phyloP scores from a whole-genome alignment of 495 filamentous ascomycete genomes.

The Lasiosphaeria hispida region DNA sequence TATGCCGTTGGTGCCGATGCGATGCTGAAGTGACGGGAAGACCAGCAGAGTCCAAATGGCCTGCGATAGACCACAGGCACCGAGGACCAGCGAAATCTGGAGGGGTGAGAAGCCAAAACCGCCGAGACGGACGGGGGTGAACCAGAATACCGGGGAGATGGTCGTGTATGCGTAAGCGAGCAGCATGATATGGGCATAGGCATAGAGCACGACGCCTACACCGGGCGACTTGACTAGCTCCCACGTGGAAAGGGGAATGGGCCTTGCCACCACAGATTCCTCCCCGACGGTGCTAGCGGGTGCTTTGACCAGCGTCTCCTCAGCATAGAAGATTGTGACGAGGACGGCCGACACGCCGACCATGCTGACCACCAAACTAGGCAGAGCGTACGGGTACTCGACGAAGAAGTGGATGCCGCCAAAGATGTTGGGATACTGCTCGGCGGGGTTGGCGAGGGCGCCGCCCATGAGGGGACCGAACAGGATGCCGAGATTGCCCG shows the following conservation, averaged over 20 bases:
- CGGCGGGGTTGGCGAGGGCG: conserved; percentile 57
- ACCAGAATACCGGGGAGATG: conserved; percentile 62
- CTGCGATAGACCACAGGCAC: conserved; percentile 57
- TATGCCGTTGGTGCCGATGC: conserved; percentile 59
- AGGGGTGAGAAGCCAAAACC: conserved; percentile 58
- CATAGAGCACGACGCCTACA: conserved; percentile 58
- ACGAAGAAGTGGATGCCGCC: conserved; percentile 54
- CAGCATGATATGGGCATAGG: conserved; percentile 59
- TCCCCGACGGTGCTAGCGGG: conserved; percentile 8
- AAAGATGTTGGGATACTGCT: conserved; percentile 56
- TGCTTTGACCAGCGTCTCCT: conserved; percentile 50
- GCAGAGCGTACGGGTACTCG: conserved; percentile 62
- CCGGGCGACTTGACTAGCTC: conserved; percentile 59
- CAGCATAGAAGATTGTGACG: conserved; percentile 47
- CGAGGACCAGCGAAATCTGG: conserved; percentile 60
- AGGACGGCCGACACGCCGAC: conserved; percentile 52
- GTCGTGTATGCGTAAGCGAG: conserved; percentile 65
- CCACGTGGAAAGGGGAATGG: conserved; percentile 42
- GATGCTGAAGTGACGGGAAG: conserved; percentile 59
- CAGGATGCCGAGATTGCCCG: conserved; percentile 66
- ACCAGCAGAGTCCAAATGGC: conserved; percentile 61
- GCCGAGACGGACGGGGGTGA: conserved; percentile 51
- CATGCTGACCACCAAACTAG: conserved; percentile 51
- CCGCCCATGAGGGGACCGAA: conserved; percentile 65
- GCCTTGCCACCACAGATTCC: conserved; percentile 29